A percentile compares a stretch with the other conserved stretches of the same genome.
Conservation (phyloP, 1,139 yeast genomes). For the Oligophagozyma castellii region DNA sequence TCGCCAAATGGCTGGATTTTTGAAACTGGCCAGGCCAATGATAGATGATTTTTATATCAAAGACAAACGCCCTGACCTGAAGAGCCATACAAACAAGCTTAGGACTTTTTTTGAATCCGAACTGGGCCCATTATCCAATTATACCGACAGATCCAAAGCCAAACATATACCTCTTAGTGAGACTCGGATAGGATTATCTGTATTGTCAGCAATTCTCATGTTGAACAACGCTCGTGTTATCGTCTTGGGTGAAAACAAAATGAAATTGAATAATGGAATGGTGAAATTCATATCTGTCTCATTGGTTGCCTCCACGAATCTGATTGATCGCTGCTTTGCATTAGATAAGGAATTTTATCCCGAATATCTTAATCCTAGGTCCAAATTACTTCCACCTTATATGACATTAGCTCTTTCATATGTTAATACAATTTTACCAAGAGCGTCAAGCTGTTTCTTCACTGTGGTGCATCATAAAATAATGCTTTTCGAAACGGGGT, state of each 20-base stretch:
- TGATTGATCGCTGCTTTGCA: slow-evolving; percentile 4
- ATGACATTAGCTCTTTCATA: slow-evolving; percentile 2
- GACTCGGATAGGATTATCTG: slow-evolving; percentile 5
- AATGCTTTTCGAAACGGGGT: slow-evolving; percentile 11
- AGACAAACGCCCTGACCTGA: slow-evolving; percentile 8
- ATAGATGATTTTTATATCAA: slow-evolving; percentile 6
- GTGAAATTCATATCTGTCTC: slow-evolving; percentile 2
- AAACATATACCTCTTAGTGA: slow-evolving; percentile 6
- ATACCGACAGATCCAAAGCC: slow-evolving; percentile 8
- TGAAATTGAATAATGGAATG: slow-evolving; percentile 1
- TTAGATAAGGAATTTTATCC: slow-evolving; percentile 3
- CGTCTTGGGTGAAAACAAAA: not conserved
- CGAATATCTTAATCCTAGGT: not conserved
- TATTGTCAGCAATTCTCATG: slow-evolving; percentile 1
- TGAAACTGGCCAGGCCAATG: slow-evolving; percentile 13
- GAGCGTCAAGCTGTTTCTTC: slow-evolving; percentile 7
- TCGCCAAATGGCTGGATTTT: slow-evolving; percentile 8
- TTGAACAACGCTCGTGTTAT: slow-evolving; percentile 2
- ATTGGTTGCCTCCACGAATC: slow-evolving; percentile 3
- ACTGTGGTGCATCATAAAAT: slow-evolving; percentile 9
- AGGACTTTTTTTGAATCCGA: slow-evolving; percentile 11
- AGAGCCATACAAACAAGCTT: slow-evolving; percentile 5
- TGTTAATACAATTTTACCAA: slow-evolving; percentile 4
- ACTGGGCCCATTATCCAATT: slow-evolving; percentile 10
- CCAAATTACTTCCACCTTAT: slow-evolving; percentile 1